Evolutionary conservation across 2,329 filamentous ascomycete genomes (phyloP).

Genomic region (Alternaria alternata): DNA sequence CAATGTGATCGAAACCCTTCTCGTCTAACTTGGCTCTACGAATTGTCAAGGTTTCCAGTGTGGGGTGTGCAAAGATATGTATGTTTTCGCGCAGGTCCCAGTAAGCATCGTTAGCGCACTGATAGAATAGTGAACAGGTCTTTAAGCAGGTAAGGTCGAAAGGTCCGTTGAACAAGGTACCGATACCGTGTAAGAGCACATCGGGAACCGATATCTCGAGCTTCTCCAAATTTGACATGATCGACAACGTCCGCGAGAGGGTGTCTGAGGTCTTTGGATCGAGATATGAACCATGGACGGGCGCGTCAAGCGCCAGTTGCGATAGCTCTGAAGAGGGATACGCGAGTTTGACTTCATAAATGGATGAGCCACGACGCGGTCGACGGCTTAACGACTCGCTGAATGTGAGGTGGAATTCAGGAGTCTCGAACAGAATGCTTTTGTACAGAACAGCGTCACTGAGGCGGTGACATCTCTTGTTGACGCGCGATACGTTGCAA

Average conservation of each 20-base stretch:
- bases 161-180: conserved; percentile 44
- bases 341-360: conserved; percentile 41
- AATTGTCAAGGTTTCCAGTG: conserved; percentile 39
- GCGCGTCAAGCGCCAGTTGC: conserved; percentile 39
- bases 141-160: conserved; percentile 46
- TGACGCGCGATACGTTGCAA: conserved; percentile 40
- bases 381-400: conserved; percentile 43
- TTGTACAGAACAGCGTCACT: conserved; percentile 45
- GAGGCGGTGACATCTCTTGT: conserved; percentile 41
- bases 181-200: conserved; percentile 40
- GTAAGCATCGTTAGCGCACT: conserved; percentile 42
- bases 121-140: conserved; percentile 42
- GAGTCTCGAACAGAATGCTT: conserved; percentile 42
- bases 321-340: conserved; percentile 44
- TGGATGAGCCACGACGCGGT: conserved; percentile 43
- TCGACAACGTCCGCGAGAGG: conserved; percentile 42
- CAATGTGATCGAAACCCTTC: conserved; percentile 41
- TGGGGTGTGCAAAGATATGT: conserved; percentile 45
- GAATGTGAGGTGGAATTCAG: conserved; percentile 45
- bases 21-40: conserved; percentile 42
- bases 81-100: conserved; percentile 48
- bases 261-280: conserved; percentile 37
- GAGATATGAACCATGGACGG: conserved; percentile 35
- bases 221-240: conserved; percentile 45
- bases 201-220: conserved; percentile 45